Conservation (phyloP, 2,329 filamentous ascomycete species). For the Colletotrichum camelliae region DNA sequence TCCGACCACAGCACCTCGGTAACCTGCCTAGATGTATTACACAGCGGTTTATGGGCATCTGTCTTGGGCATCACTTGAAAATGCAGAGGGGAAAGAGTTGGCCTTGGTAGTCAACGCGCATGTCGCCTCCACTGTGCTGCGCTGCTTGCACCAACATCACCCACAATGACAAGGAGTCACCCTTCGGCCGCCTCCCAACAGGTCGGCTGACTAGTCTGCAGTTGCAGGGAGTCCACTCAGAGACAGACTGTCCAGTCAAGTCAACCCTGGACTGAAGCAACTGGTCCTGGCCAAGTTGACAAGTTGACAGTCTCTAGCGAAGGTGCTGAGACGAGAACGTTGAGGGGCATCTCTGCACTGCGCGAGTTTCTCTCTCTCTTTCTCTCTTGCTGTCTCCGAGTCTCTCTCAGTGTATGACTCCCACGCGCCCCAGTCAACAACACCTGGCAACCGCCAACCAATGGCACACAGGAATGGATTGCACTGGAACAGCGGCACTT, state of each 20-base stretch:
- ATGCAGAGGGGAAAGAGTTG: not conserved
- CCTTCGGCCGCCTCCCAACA: not conserved
- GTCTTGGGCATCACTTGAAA: not conserved
- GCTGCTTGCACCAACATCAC: not conserved
- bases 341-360: not conserved
- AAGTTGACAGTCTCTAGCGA: not conserved
- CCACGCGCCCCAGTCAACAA: not conserved
- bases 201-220: not conserved
- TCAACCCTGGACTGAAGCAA: not conserved
- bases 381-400: not conserved
- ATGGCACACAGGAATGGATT: not conserved
- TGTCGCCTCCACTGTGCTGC: not conserved
- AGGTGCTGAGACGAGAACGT: not conserved
- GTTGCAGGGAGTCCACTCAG: not conserved
- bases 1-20: not conserved
- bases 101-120: not conserved
- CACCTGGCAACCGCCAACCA: slow-evolving; percentile 9
- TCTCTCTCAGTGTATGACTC: not conserved
- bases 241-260: not conserved
- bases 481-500: not conserved
- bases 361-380: not conserved
- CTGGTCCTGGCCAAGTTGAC: not conserved
- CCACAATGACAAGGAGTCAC: not conserved
- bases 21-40: not conserved
- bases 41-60: not conserved